These are phyloP conservation scores for Phytopythium helicoides DNA, from an alignment of 352 stramenopile species.

Conservation along the genomic window DNA sequence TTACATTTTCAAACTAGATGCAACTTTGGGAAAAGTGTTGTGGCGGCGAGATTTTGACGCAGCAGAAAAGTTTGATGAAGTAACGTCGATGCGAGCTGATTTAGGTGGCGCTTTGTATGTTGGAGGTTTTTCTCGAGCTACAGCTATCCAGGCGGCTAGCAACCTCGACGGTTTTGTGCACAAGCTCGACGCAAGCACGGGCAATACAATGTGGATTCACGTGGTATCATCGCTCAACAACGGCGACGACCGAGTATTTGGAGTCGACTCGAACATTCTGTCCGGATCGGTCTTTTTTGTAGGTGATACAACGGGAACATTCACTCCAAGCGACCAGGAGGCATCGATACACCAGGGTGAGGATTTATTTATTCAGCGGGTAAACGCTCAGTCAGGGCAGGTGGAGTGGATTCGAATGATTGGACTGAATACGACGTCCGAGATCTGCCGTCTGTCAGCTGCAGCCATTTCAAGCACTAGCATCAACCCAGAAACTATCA, in stretches of 20 bases:
- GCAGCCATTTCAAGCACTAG: neutral
- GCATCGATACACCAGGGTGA: neutral
- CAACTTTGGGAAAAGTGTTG: neutral
- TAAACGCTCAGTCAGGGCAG: conserved; percentile 13
- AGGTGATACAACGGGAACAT: conserved; percentile 22
- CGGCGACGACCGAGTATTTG: conserved; percentile 18
- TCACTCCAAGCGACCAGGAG: conserved; percentile 1
- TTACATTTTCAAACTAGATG: conserved; percentile 5
- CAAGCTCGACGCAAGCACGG: conserved; percentile 6
- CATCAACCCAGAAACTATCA: neutral
- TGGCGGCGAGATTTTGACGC: conserved; percentile 9
- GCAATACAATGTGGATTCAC: conserved; percentile 10
- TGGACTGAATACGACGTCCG: neutral
- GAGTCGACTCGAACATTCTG: conserved; percentile 10
- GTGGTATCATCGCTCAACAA: neutral
- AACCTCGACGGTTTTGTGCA: conserved; percentile 15
- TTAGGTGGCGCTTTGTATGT: neutral
- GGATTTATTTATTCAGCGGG: conserved; percentile 21
- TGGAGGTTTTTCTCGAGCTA: conserved; percentile 3
- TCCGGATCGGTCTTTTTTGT: conserved; percentile 12
- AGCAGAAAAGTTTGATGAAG: neutral
- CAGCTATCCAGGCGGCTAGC: neutral
- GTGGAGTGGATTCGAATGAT: conserved; percentile 15
- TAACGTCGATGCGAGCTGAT: neutral
- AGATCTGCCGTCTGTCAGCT: neutral